These are phyloP conservation scores for Wickerhamomyces strasburgensis DNA, from an alignment of 805 yeast genomes.

Conservation along the genomic window DNA sequence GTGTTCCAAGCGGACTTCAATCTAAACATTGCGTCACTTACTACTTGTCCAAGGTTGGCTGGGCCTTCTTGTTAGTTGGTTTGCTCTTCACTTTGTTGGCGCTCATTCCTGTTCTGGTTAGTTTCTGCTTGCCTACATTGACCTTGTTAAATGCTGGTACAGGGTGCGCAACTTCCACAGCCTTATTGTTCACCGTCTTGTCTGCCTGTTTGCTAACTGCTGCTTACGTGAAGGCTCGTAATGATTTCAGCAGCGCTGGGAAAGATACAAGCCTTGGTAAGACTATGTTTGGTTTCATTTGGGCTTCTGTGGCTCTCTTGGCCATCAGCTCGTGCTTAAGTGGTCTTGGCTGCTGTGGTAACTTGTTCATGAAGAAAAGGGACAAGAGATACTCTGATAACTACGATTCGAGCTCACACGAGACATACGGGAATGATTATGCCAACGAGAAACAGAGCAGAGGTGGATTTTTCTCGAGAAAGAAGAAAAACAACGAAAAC, in stretches of 20 bases:
- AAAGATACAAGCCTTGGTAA: slow-evolving; percentile 39
- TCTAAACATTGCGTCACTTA: slow-evolving; percentile 48
- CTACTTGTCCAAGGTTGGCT: slow-evolving; percentile 64
- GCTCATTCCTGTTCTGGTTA: slow-evolving; percentile 32
- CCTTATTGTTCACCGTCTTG: slow-evolving; percentile 40
- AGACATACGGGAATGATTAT: slow-evolving; percentile 25
- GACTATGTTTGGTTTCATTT: slow-evolving; percentile 53
- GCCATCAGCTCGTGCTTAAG: slow-evolving; percentile 16
- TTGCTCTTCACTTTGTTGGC: slow-evolving; percentile 49
- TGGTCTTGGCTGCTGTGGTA: slow-evolving; percentile 20
- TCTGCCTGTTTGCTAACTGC: slow-evolving; percentile 50
- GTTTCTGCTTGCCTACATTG: slow-evolving; percentile 21
- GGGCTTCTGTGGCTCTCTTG: slow-evolving; percentile 44
- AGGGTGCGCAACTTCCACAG: slow-evolving; percentile 21
- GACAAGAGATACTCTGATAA: slow-evolving; percentile 16
- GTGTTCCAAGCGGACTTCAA: slow-evolving; percentile 52
- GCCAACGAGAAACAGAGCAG: slow-evolving; percentile 15
- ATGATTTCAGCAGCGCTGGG: slow-evolving; percentile 41
- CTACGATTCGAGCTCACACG: slow-evolving; percentile 24
- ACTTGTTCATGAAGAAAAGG: slow-evolving; percentile 8
- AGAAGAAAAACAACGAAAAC: slow-evolving; percentile 3
- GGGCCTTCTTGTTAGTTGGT: slow-evolving; percentile 58
- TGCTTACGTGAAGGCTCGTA: slow-evolving; percentile 48
- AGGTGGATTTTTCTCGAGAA: slow-evolving; percentile 15
- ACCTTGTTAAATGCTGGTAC: slow-evolving; percentile 18